Evolutionary conservation across 2,329 filamentous ascomycete species (phyloP), one percentile per base, ranked within the genome.

Genomic region (Grosmannia serpens): DNA sequence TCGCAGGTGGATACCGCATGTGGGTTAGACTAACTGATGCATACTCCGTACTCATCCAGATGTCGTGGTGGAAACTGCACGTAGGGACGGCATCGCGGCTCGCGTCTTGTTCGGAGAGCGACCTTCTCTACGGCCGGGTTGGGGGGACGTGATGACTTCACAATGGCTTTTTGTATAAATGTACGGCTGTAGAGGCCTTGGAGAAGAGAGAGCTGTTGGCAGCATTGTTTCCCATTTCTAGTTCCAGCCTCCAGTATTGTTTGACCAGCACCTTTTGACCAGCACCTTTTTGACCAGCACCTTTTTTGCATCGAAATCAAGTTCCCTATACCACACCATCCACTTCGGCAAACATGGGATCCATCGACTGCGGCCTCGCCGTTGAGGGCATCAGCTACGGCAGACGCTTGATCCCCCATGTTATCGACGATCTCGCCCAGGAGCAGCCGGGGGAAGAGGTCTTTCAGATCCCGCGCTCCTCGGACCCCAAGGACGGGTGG

Each of bases 391-490:
- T 8, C 3, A 9, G 22, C 10, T 52, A 35, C 24, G 50, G 50
- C 11, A 52, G 15, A 11, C 50, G 50, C 9, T 41, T 60, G 9
- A 52, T 57, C 4, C 58, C 58, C 3, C 41, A 60, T n/a, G 56
- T 60, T 15, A 33, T 54, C 13, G 58, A 60, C 38, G 41, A 55
- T 24, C 20, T 46, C 7, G 55, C 58, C 2, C 51, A 31, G 10
- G 55, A 55, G 1, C 53, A 56, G 13, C 58, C 58, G 0, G 20
- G 50, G 7, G 55, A 31, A 8, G 46, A 58, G 11, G 46, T 60
- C 2, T 60, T 58, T 27, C 55, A 60, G 35, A 47, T 61, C 11
- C 61, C 61, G 1, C n/a, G 50, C 13, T 59, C 61, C 3, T n/a
- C 33, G 24, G 56, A 62, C 5, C 8, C 53, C 17, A 47, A 53